Conservation (phyloP, 768 basidiomycete genomes). For the Pulveroboletus frians region DNA sequence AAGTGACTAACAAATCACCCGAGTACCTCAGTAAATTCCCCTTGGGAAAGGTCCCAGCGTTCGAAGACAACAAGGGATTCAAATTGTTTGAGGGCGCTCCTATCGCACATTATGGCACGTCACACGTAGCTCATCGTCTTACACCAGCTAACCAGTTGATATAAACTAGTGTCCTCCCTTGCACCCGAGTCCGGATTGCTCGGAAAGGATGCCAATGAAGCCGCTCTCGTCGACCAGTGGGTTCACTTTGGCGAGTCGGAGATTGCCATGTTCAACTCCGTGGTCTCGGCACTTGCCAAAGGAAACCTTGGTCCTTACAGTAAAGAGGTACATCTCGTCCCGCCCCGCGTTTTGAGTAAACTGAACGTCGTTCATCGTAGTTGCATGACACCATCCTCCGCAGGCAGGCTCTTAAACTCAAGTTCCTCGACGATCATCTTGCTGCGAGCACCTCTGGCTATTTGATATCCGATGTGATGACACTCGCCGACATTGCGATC, state of each 20-base stretch:
- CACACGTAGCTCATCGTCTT: background rate
- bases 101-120: constrained; percentile 27
- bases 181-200: constrained; percentile 25
- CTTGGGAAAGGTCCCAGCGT: constrained; percentile 25
- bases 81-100: constrained; percentile 25
- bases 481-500: constrained; percentile 25
- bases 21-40: constrained; percentile 30
- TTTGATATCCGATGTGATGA: constrained; percentile 20
- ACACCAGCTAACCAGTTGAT: background rate
- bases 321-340: constrained; percentile 14
- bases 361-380: constrained; percentile 3
- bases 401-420: constrained; percentile 21
- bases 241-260: constrained; percentile 27
- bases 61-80: constrained; percentile 22
- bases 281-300: constrained; percentile 12
- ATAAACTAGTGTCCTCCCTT: constrained; percentile 20
- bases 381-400: constrained; percentile 11
- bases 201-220: constrained; percentile 18
- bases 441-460: constrained; percentile 15
- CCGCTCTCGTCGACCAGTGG: constrained; percentile 30
- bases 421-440: constrained; percentile 23
- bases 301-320: constrained; percentile 22
- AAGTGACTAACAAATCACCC: constrained; percentile 24
- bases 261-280: constrained; percentile 19
- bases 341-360: background rate